Percentiles rank a stretch among this genome's conserved stretches.
Evolutionary conservation across 306 rosid genomes (phyloP).

Genomic region (Sesbania bispinosa): DNA sequence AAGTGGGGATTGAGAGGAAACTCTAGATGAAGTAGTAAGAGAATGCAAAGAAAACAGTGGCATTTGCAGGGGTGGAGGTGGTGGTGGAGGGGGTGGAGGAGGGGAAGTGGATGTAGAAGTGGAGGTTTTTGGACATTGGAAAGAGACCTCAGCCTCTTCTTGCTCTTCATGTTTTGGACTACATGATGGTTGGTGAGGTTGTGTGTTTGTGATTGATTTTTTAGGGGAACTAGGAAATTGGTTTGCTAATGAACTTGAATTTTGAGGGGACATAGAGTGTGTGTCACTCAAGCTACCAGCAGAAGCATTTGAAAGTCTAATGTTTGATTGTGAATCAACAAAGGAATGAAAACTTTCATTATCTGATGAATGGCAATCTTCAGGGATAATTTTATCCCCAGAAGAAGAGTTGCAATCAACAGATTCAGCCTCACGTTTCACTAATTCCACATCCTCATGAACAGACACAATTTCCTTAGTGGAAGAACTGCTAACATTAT

Average conservation of each 20-base stretch:
- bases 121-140: too few relatives aligned
- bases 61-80: conserved; percentile 36
- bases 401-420: conserved; percentile 32
- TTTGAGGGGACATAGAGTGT: conserved; percentile 38
- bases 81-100: conserved; percentile 51
- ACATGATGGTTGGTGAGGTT: conserved; percentile 29
- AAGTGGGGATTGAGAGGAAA: conserved; percentile 48
- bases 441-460: conserved; percentile 50
- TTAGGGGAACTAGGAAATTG: conserved; percentile 14
- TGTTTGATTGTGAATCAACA: conserved; percentile 58
- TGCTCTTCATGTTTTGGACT: conserved; percentile 28
- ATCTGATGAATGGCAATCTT: conserved; percentile 52
- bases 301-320: conserved; percentile 82
- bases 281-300: conserved; percentile 41
- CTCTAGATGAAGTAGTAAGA: conserved; percentile 41
- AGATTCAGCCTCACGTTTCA: conserved; percentile 48
- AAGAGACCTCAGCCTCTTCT: conserved; percentile 18
- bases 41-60: conserved; percentile 41
- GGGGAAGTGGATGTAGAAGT: conserved; percentile 55
- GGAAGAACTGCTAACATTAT: conserved; percentile 49
- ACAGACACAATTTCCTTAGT: conserved; percentile 58
- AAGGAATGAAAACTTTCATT: conserved; percentile 87
- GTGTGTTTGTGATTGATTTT: conserved; percentile 23
- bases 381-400: conserved; percentile 33
- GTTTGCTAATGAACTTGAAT: conserved; percentile 22